Base-by-base conservation (phyloP, 2,329 filamentous ascomycete genomes). In the Didymella keratinophila region DNA sequence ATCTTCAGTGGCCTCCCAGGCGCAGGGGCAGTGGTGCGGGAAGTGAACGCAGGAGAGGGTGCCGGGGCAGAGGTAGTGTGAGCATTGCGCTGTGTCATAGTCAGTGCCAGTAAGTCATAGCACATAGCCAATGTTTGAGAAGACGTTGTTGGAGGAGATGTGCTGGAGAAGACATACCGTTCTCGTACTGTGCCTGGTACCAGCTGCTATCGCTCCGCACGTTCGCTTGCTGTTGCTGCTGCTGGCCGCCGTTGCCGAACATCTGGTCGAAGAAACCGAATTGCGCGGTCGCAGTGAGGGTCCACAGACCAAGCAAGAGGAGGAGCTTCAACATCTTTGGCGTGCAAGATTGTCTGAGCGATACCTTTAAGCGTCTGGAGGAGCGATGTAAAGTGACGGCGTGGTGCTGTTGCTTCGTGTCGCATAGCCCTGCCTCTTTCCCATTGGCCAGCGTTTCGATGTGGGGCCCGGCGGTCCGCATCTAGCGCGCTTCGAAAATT, bases 241-340 rank as follows among this genome's bases (percentile, higher is more conserved):
- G 81, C 76, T 46, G 84, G 78, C 65, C 87, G 84, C 56, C 86
- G 82, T 83, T 82, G 68, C 87, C 85, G 77, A 99, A 98, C 92
- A 98, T 97, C 71, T 98, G 92, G 76, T 97, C 93, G 80, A 98
- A 99, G 85, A 99, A 97, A 74, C 92, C 90, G 78, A 98, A 98
- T 79, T 98, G 94, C 11, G 92, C 92, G 56, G 84, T 81, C 4
- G 83, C 87, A 61, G 86, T 79, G 58, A 91, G 73, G 27, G 92
- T 76, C 48, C 90, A 79, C 16, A 92, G 74, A 37, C 69, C 57
- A 2, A 74, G 60, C 12, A 76, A 55, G 27, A 76, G 43, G 32
- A 80, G 52, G 30, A 77, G 42, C 23, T 66, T 64, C 45, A 58
- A 37, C 56, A 58, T 58, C 16, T 14, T 50, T 45, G 50, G 25